These are phyloP conservation scores for Ophiocordyceps camponoti-rufipedis DNA, from an alignment of 2,329 filamentous ascomycete genomes.

Conservation along the genomic window DNA sequence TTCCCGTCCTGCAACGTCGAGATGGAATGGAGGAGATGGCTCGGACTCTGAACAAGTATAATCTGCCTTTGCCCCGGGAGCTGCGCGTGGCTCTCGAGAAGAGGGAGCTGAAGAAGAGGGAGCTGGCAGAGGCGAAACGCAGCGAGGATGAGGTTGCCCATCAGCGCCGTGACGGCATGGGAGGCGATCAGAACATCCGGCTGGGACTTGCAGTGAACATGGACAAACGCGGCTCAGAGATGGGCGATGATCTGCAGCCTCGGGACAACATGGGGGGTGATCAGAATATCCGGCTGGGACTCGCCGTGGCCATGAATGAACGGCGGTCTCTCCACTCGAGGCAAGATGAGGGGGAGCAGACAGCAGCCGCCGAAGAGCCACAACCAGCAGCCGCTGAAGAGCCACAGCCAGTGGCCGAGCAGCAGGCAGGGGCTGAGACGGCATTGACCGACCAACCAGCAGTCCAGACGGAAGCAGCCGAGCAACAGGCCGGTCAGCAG, in stretches of 20 bases:
- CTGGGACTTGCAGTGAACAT: background rate
- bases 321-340: background rate
- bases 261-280: background rate
- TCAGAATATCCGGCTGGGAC: background rate
- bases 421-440: no score
- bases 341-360: background rate
- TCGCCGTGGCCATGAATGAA: background rate
- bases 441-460: no score
- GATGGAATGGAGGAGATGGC: constrained; percentile 44
- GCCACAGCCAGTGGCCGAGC: background rate
- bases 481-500: no score
- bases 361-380: background rate
- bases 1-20: constrained; percentile 30
- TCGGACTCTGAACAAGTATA: constrained; percentile 52
- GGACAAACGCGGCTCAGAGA: background rate
- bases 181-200: background rate
- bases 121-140: background rate
- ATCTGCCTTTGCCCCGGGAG: constrained; percentile 28
- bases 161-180: background rate
- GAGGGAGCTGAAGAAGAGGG: constrained; percentile 4
- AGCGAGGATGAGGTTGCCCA: background rate
- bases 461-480: no score
- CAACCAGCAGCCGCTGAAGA: background rate
- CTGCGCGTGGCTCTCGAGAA: constrained; percentile 19
- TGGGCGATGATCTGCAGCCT: background rate